Evolutionary conservation across 2,329 filamentous ascomycete species (phyloP).

Genomic region (Sclerotinia trifoliorum): DNA sequence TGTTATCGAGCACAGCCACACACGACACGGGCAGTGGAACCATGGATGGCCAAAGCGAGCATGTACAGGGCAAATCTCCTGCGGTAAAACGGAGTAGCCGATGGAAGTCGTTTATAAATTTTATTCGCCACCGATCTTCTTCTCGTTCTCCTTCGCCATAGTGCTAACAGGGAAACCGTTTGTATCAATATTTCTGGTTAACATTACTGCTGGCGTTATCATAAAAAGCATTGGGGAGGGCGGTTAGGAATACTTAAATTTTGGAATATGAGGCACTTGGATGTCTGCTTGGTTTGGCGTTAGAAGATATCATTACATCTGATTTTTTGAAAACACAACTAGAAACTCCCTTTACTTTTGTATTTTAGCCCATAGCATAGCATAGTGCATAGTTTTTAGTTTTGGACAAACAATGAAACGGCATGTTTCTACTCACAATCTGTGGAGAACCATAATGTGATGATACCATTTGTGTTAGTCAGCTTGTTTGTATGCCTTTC

Average conservation of each 20-base stretch:
- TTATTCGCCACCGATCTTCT: conserved; percentile 32
- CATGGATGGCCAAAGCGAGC: conserved; percentile 8
- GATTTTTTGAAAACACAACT: conserved; percentile 14
- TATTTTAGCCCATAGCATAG: neutral
- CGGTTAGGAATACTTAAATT: conserved; percentile 10
- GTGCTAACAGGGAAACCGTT: neutral
- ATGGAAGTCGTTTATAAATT: conserved; percentile 36
- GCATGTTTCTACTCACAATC: neutral
- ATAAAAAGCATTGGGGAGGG: conserved; percentile 15
- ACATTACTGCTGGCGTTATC: conserved; percentile 16
- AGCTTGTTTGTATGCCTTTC: neutral
- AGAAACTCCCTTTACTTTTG: conserved; percentile 5
- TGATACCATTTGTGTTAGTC: neutral
- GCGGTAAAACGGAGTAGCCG: conserved; percentile 30
- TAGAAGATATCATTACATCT: conserved; percentile 21
- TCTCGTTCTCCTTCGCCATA: conserved; percentile 15
- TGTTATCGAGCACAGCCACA: conserved; percentile 25
- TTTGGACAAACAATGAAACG: conserved; percentile 3
- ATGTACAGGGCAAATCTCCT: conserved; percentile 16
- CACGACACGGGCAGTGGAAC: neutral
- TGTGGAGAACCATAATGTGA: neutral
- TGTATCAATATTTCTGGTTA: conserved; percentile 8
- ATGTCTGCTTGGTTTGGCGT: conserved; percentile 20
- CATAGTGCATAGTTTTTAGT: neutral
- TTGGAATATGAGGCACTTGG: conserved; percentile 15